These are phyloP conservation scores for Plasmopara viticola DNA, from an alignment of 352 stramenopile species.

Conservation along the genomic window DNA sequence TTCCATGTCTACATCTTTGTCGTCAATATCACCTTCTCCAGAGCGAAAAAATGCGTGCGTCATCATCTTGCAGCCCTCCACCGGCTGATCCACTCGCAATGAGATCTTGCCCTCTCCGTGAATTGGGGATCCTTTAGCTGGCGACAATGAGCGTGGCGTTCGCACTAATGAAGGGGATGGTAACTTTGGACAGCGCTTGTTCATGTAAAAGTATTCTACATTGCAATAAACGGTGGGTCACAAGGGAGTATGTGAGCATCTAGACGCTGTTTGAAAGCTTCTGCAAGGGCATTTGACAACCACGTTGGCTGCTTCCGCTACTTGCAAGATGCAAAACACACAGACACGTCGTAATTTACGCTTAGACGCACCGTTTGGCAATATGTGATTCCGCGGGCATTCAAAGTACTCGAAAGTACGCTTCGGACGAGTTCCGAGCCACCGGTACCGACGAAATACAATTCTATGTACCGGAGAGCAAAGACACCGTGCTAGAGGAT, in stretches of 20 bases:
- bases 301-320: slow-evolving; percentile 14
- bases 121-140: slow-evolving; percentile 48
- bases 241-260: slow-evolving; percentile 11
- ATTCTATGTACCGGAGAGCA: slow-evolving; percentile 6
- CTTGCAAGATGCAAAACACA: slow-evolving; percentile 9
- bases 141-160: slow-evolving; percentile 27
- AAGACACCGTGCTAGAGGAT: neutral
- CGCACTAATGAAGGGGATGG: slow-evolving; percentile 18
- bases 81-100: slow-evolving; percentile 64
- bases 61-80: slow-evolving; percentile 62
- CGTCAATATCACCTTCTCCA: slow-evolving; percentile 58
- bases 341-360: slow-evolving; percentile 7
- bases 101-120: slow-evolving; percentile 68
- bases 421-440: slow-evolving; percentile 1
- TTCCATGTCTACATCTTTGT: slow-evolving; percentile 60
- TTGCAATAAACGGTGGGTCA: slow-evolving; percentile 8
- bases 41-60: slow-evolving; percentile 77
- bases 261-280: slow-evolving; percentile 1
- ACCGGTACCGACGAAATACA: slow-evolving; percentile 12
- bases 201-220: slow-evolving; percentile 27
- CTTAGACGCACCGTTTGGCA: slow-evolving; percentile 26
- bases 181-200: slow-evolving; percentile 22
- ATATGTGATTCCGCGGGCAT: slow-evolving; percentile 15
- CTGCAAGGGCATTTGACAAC: slow-evolving; percentile 4
- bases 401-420: slow-evolving; percentile 7